Percentiles rank a stretch among this genome's conserved stretches.
Conservation (phyloP, 176 grass and related monocot genomes). For the Oryza meridionalis region DNA sequence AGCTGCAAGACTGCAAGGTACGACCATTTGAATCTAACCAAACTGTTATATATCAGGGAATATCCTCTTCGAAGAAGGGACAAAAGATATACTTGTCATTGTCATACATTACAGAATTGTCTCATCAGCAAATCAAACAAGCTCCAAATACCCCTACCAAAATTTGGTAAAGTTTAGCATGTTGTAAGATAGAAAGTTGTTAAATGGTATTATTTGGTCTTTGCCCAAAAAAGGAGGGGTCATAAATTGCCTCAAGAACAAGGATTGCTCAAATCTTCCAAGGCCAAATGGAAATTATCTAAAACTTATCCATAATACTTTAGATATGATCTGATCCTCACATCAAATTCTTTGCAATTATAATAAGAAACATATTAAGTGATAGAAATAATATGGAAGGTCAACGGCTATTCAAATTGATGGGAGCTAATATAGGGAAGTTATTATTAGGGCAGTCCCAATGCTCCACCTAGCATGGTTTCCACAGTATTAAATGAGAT, state of each 20-base stretch:
- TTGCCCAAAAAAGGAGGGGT: background rate
- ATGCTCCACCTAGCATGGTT: too few relatives aligned
- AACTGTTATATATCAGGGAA: background rate
- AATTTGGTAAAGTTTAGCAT: background rate
- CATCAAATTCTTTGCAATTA: conserved; percentile 1
- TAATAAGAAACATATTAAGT: background rate
- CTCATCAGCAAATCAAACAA: background rate
- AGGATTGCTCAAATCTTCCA: background rate
- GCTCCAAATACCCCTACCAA: too few relatives aligned
- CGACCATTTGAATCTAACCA: background rate
- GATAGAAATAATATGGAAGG: conserved; percentile 3
- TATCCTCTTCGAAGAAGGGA: background rate
- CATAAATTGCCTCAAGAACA: background rate
- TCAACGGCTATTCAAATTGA: background rate
- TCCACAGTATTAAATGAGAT: too few relatives aligned
- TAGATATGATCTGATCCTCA: background rate
- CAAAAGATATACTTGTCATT: background rate
- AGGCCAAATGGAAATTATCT: background rate
- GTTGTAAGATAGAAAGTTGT: background rate
- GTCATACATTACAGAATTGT: background rate
- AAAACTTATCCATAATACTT: background rate
- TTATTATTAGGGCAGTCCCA: background rate
- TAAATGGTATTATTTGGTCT: background rate
- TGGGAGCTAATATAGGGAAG: background rate
- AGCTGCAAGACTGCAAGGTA: conserved; percentile 8